Evolutionary conservation across 2,329 filamentous ascomycete genomes (phyloP), one percentile per base, ranked within the genome.

Genomic region (Phoma herbarum): DNA sequence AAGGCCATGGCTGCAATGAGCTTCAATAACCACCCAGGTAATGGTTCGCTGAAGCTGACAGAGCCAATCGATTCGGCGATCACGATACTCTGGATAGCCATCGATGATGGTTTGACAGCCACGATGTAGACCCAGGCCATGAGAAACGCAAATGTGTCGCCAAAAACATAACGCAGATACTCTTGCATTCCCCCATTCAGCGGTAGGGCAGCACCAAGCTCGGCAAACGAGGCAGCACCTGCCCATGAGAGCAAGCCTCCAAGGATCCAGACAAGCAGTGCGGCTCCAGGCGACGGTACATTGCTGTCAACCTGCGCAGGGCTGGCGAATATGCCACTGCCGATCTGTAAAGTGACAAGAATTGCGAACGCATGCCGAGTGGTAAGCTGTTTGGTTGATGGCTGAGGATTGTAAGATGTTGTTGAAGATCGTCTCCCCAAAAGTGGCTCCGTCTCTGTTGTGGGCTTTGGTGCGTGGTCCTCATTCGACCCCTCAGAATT

Each of bases 91-190:
- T 88, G 80, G 45, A 89, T 89, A 10, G 86, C 86, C 59, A 88
- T 80, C 0, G 86, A 87, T 0, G 86, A 85, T 0, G 87, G 87
- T 82, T 88, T 89, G 23, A 88, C 83, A 20, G 84, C 85, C 6
- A 88, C 81, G 52, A 89, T 83, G 84, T 86, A 89, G 0, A 86
- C 86, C 86, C 86, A 89, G 0, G 86, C 85, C 6, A 85, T 85
- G 5, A 88, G 71, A 65, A 88, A 89, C n/a, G 86, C 86, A 47
- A 83, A 82, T 2, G 85, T 75, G 48, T 88, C 85, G 28, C 86
- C 86, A 60, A 83, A 89, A 31, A 88, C 83, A 69, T 86, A 82
- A 63, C 82, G 80, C 7, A 89, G 79, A 63, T 87, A 89, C 14
- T 86, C 85, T 66, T 89, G 86, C 45, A 88, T 83, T 16, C 87